These are phyloP conservation scores for Scopulariopsis brevicaulis DNA, from an alignment of 2,329 filamentous ascomycete species.

Conservation along the genomic window DNA sequence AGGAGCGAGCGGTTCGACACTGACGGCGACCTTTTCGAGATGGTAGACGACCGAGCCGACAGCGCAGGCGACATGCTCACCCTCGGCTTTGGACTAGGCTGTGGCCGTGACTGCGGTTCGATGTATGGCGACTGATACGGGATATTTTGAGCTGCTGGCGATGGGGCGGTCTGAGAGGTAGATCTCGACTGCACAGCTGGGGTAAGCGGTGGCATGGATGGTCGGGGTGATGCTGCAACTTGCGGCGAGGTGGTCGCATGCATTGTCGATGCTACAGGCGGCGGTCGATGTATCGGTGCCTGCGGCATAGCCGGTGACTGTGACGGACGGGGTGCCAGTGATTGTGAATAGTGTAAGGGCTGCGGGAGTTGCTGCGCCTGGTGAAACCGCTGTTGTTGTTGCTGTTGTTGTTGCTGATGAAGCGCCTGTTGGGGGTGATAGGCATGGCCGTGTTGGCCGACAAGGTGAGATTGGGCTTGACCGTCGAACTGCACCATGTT, in stretches of 20 bases:
- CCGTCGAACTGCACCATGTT: conserved; percentile 5
- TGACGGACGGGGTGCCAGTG: conserved; percentile 1
- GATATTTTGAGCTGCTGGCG: conserved; percentile 9
- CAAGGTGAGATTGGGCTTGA: conserved; percentile 6
- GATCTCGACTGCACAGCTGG: neutral
- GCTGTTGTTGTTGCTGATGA: conserved; percentile 2
- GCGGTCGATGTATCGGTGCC: neutral
- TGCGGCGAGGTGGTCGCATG: neutral
- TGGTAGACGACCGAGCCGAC: conserved; percentile 24
- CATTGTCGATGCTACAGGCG: neutral
- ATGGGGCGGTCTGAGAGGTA: conserved; percentile 3
- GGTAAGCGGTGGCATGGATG: conserved; percentile 1
- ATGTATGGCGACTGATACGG: neutral
- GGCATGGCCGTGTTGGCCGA: conserved; percentile 2
- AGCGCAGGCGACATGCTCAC: conserved; percentile 28
- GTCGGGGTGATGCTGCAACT: neutral
- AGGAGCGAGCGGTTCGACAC: conserved; percentile 26
- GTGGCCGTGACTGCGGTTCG: conserved; percentile 13
- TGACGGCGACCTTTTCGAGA: conserved; percentile 29
- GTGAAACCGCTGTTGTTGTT: conserved; percentile 8
- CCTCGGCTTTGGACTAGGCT: conserved; percentile 25
- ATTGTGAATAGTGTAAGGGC: conserved; percentile 6
- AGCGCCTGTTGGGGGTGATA: conserved; percentile 10
- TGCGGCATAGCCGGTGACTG: neutral
- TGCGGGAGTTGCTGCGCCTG: conserved; percentile 7